Percentiles rank a stretch among this genome's conserved stretches.
Conservation (phyloP, 257 asterid species). For the Forsythia suspensa region DNA sequence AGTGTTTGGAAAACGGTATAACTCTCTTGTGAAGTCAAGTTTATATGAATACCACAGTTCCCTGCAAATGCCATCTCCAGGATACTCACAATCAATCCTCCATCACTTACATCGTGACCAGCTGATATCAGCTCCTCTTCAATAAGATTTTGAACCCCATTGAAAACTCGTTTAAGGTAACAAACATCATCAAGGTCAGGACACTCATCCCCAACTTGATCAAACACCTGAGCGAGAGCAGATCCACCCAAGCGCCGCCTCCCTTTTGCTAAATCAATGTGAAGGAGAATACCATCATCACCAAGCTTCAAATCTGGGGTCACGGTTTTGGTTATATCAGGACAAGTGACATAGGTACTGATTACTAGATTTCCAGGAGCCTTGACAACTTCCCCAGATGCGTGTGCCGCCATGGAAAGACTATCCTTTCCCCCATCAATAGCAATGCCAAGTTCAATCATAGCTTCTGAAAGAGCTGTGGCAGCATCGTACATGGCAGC, state of each 20-base stretch:
- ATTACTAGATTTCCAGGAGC: constrained; percentile 96
- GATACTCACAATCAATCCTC: constrained; percentile 70
- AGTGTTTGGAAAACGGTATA: constrained; percentile 49
- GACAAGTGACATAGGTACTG: constrained; percentile 89
- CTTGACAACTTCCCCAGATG: constrained; percentile 83
- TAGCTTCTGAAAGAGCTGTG: constrained; percentile 84
- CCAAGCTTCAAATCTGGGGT: constrained; percentile 88
- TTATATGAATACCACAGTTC: constrained; percentile 67
- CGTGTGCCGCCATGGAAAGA: constrained; percentile 93
- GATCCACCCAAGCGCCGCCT: constrained; percentile 87
- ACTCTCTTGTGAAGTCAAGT: constrained; percentile 44
- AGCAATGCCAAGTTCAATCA: constrained; percentile 93
- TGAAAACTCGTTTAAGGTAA: constrained; percentile 69
- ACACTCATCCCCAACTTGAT: constrained; percentile 77
- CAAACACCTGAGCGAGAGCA: constrained; percentile 87
- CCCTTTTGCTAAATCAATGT: constrained; percentile 87
- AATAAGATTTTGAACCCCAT: constrained; percentile 69
- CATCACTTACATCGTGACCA: constrained; percentile 96
- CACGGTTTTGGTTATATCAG: constrained; percentile 89
- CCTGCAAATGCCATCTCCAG: constrained; percentile 98
- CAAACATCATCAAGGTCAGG: constrained; percentile 87
- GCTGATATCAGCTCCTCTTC: constrained; percentile 76
- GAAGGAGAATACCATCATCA: constrained; percentile 76
- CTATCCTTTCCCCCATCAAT: constrained; percentile 99
- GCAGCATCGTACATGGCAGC: constrained; percentile 97